Evolutionary conservation across 2,329 filamentous ascomycete species (phyloP).

Genomic region (Trichoderma polysporum): DNA sequence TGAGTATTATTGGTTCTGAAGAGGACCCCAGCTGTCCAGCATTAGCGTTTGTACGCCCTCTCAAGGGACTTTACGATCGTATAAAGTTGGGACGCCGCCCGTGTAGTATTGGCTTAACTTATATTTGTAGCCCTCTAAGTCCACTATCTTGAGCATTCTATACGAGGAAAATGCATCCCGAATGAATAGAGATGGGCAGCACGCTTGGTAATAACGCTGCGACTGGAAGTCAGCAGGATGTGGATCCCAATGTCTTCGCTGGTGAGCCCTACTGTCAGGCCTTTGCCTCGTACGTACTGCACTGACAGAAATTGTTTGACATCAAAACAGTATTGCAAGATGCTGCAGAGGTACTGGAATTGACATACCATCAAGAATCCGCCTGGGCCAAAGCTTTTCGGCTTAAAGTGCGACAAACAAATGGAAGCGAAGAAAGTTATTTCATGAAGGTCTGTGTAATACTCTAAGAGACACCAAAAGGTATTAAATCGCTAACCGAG

Average conservation of each 20-base stretch:
- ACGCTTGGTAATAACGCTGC: background rate
- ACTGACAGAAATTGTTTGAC: background rate
- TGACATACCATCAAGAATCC: background rate
- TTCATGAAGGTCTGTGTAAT: background rate
- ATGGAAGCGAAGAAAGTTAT: background rate
- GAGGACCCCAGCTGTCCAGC: background rate
- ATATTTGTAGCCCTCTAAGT: background rate
- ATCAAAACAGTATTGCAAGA: background rate
- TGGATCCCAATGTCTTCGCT: background rate
- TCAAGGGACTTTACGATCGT: background rate
- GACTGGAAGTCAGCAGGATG: background rate
- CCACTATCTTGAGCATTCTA: background rate
- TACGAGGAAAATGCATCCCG: background rate
- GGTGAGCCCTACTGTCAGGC: background rate
- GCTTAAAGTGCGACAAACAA: background rate
- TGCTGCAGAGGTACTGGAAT: background rate
- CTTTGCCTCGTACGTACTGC: background rate
- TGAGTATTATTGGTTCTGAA: background rate
- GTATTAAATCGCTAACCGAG: background rate
- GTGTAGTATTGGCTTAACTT: background rate
- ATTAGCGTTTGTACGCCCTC: background rate
- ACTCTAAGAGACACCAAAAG: background rate
- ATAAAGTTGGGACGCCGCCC: background rate
- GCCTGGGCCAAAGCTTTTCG: slow-evolving; percentile 5
- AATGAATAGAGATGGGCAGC: background rate